These are phyloP conservation scores for Spencermartinsiella europaea DNA, from an alignment of 805 yeast genomes.

Conservation along the genomic window DNA sequence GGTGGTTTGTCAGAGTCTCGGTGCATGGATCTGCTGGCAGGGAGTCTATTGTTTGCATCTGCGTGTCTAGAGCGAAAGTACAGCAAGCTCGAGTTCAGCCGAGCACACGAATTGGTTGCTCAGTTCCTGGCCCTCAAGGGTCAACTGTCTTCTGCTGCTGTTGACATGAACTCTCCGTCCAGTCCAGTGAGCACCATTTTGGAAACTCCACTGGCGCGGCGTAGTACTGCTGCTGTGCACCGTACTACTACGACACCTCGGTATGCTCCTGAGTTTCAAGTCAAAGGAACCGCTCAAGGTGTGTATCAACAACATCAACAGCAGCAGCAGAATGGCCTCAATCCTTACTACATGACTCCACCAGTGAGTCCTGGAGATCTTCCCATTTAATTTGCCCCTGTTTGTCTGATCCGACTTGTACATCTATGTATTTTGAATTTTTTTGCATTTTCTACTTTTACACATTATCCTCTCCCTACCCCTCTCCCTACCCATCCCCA, in stretches of 20 bases:
- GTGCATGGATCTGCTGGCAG: conserved; percentile 19
- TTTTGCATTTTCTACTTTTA: too few species aligned
- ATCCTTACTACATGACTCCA: conserved; percentile 15
- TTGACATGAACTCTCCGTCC: not conserved
- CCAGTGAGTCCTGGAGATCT: conserved; percentile 14
- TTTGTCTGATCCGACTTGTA: too few species aligned
- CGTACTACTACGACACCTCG: not conserved
- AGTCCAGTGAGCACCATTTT: too few species aligned
- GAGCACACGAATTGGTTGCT: conserved; percentile 8
- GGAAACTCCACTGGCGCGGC: too few species aligned
- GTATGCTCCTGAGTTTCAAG: not conserved
- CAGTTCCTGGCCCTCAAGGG: conserved; percentile 6
- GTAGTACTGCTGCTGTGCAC: too few species aligned
- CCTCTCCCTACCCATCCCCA: too few species aligned
- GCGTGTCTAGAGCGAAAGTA: conserved; percentile 19
- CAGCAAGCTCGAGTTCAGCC: conserved; percentile 8
- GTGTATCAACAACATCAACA: not conserved
- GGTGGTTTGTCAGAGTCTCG: conserved; percentile 4
- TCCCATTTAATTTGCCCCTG: not conserved
- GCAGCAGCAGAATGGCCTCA: not conserved
- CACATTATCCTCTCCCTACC: too few species aligned
- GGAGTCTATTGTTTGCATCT: conserved; percentile 12
- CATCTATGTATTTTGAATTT: too few species aligned
- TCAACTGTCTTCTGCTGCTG: too few species aligned
- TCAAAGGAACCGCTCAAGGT: too few species aligned